Conservation (phyloP, 2,329 filamentous ascomycete genomes). For the Polychaeton citri region DNA sequence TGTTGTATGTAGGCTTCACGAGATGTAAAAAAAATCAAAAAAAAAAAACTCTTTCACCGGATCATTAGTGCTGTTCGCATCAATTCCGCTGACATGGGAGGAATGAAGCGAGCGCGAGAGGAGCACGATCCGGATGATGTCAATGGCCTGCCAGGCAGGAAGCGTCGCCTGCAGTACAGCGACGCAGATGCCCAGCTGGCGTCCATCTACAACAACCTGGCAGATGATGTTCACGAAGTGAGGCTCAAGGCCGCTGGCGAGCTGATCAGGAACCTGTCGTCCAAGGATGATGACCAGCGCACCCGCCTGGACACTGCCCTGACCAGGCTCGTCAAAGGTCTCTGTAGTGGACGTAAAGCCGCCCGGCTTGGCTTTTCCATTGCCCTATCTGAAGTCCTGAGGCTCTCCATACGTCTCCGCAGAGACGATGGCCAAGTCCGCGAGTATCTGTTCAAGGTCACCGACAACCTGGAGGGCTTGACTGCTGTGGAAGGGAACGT, state of each 20-base stretch:
- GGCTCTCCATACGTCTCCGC: conserved; percentile 41
- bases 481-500: conserved; percentile 40
- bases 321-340: conserved; percentile 58
- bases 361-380: conserved; percentile 81
- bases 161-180: conserved; percentile 21
- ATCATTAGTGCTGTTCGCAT: too few relatives aligned
- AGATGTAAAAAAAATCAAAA: too few relatives aligned
- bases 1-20: too few relatives aligned
- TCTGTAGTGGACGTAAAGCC: conserved; percentile 81
- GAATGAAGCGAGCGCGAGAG: background rate
- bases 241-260: conserved; percentile 32
- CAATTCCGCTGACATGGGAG: background rate
- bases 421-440: conserved; percentile 1
- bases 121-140: background rate
- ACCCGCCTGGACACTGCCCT: conserved; percentile 27
- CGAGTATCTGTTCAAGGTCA: conserved; percentile 24
- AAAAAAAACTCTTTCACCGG: too few relatives aligned
- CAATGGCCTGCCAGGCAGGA: conserved; percentile 5
- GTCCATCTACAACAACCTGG: conserved; percentile 33
- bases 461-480: conserved; percentile 39
- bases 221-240: conserved; percentile 31
- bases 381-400: conserved; percentile 68
- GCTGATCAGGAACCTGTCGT: conserved; percentile 28
- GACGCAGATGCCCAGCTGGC: conserved; percentile 29
- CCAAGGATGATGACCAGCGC: conserved; percentile 22